A percentile compares a stretch with the other conserved stretches of the same genome.
Evolutionary conservation across 2,329 filamentous ascomycete genomes (phyloP).

Genomic region (Aspergillus brasiliensis): DNA sequence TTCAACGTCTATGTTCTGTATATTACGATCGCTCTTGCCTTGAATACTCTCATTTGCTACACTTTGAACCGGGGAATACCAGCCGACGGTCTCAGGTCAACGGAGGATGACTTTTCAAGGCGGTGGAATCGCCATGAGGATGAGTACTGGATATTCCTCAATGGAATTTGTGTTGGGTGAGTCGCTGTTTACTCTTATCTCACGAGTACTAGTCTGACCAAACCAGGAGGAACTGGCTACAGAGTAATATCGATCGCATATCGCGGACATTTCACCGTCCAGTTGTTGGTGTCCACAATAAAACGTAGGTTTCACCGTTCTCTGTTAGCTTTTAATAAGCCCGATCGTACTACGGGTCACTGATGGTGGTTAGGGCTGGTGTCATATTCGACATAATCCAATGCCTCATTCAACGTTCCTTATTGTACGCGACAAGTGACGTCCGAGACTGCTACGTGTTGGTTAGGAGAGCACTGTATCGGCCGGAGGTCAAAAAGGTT

Average conservation of each 20-base stretch:
- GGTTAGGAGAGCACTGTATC: slow-evolving; percentile 65
- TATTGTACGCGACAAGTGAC: slow-evolving; percentile 71
- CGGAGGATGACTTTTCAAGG: slow-evolving; percentile 53
- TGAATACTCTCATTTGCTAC: slow-evolving; percentile 34
- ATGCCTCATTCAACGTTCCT: slow-evolving; percentile 74
- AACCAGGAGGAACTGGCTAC: slow-evolving; percentile 62
- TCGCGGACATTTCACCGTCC: slow-evolving; percentile 72
- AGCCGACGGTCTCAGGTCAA: not conserved
- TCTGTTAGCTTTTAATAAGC: not conserved
- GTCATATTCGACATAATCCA: slow-evolving; percentile 76
- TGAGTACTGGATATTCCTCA: slow-evolving; percentile 80
- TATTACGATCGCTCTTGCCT: slow-evolving; percentile 26
- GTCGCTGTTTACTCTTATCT: slow-evolving; percentile 43
- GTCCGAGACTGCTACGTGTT: slow-evolving; percentile 61
- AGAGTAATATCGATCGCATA: slow-evolving; percentile 70
- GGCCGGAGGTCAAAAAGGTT: slow-evolving; percentile 66
- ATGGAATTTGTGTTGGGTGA: slow-evolving; percentile 61
- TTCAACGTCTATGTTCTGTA: slow-evolving; percentile 49
- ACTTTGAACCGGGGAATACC: slow-evolving; percentile 37
- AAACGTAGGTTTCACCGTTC: slow-evolving; percentile 52
- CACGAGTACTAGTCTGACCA: slow-evolving; percentile 11
- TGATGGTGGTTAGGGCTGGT: slow-evolving; percentile 48
- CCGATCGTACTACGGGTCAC: too few relatives aligned
- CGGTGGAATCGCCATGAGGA: slow-evolving; percentile 45
- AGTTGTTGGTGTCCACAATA: slow-evolving; percentile 73